Conservation (phyloP, 129 eudicot species). For the Tagetes erecta region DNA sequence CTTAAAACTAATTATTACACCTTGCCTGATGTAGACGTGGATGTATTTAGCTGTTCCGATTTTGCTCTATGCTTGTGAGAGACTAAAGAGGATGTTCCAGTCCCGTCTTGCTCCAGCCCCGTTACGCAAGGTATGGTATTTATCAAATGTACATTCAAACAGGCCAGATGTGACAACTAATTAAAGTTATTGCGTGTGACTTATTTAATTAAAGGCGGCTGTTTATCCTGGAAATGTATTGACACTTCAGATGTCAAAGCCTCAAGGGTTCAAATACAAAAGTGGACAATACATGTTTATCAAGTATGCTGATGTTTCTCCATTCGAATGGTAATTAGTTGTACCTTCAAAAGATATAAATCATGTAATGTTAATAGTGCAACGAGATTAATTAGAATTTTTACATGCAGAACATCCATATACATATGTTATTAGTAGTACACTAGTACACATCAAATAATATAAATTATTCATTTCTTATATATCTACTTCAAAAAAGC, state of each 20-base stretch:
- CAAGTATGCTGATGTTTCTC: slow-evolving; percentile 85
- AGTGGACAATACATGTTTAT: slow-evolving; percentile 90
- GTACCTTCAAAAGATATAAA: not conserved
- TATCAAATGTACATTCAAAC: not conserved
- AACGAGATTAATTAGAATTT: no score
- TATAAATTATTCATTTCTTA: no score
- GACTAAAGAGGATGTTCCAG: slow-evolving; percentile 61
- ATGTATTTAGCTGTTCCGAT: slow-evolving; percentile 80
- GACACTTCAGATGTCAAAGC: slow-evolving; percentile 80
- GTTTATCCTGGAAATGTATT: slow-evolving; percentile 63
- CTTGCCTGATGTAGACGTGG: slow-evolving; percentile 59
- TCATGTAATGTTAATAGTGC: not conserved
- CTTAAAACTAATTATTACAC: not conserved
- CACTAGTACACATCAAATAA: no score
- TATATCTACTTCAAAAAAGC: no score
- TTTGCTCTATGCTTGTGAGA: slow-evolving; percentile 60
- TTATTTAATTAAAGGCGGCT: slow-evolving; percentile 49
- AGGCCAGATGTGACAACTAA: not conserved
- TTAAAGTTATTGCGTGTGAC: not conserved
- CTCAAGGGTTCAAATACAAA: slow-evolving; percentile 69
- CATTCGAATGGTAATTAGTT: slow-evolving; percentile 71
- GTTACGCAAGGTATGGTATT: slow-evolving; percentile 56
- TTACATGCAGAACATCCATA: no score
- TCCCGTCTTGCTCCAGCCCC: slow-evolving; percentile 65
- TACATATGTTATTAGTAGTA: no score